phyloP scores from a whole-genome alignment of 305 asterid genomes.

The Ajuga reptans region DNA sequence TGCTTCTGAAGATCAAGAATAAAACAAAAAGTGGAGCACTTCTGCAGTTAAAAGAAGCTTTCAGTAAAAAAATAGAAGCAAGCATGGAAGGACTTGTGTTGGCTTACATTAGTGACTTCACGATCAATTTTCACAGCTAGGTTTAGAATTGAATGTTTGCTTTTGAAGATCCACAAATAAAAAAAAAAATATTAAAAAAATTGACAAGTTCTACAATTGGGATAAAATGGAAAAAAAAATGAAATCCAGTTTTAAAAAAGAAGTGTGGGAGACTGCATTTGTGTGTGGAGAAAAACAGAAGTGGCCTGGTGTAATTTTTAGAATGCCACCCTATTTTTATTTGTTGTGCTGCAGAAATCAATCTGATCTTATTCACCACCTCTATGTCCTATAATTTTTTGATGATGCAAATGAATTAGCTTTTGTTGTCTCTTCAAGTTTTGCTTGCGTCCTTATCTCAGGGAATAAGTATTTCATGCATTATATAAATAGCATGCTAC shows the following conservation, averaged over 20 bases:
- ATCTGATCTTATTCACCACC: neutral
- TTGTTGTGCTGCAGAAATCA: slow-evolving; percentile 3
- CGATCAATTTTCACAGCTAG: neutral
- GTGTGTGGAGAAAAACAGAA: slow-evolving; percentile 2
- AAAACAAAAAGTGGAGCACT: neutral
- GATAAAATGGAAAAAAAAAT: neutral
- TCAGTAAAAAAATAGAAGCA: neutral
- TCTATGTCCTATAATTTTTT: slow-evolving; percentile 13
- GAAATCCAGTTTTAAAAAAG: neutral
- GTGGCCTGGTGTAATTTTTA: neutral
- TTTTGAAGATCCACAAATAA: neutral
- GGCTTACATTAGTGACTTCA: neutral
- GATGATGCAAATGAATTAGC: neutral
- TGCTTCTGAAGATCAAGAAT: neutral
- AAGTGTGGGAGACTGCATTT: neutral
- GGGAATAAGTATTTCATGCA: neutral
- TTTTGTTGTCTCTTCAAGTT: neutral
- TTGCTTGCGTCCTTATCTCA: neutral
- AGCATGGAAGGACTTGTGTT: neutral
- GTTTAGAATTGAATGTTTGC: neutral
- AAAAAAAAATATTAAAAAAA: neutral
- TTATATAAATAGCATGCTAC: neutral
- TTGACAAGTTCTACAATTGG: neutral
- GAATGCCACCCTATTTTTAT: neutral
- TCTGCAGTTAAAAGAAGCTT: neutral